Conservation (phyloP, 2,329 filamentous ascomycete species). For the Hymenoscyphus fructigenus region DNA sequence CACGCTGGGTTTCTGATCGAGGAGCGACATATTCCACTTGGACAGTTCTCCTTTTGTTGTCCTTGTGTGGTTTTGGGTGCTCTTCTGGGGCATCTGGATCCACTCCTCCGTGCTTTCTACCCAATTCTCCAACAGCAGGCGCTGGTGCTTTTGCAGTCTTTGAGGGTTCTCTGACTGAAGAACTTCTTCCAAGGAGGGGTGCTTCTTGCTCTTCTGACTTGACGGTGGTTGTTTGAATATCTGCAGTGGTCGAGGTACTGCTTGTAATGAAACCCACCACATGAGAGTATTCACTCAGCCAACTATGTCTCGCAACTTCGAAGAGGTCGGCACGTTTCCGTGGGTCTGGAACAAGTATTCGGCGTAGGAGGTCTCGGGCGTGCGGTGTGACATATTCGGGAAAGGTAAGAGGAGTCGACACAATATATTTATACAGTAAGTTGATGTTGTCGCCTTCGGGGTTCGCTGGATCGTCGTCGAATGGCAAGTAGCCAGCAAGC, state of each 20-base stretch:
- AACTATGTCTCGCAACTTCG: constrained; percentile 95
- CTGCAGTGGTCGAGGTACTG: constrained; percentile 81
- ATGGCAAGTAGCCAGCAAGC: constrained; percentile 95
- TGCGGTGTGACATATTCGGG: constrained; percentile 98
- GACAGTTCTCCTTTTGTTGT: constrained; percentile 89
- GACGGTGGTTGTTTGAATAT: constrained; percentile 79
- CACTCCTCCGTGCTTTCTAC: constrained; percentile 71
- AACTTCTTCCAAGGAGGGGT: constrained; percentile 73
- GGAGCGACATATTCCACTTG: constrained; percentile 98
- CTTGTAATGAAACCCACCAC: constrained; percentile 97
- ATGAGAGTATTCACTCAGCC: constrained; percentile 95
- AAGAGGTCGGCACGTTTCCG: constrained; percentile 94
- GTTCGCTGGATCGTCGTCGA: constrained; percentile 97
- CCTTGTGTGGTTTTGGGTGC: constrained; percentile 66
- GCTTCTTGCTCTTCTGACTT: constrained; percentile 57
- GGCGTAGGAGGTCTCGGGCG: constrained; percentile 84
- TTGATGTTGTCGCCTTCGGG: constrained; percentile 99
- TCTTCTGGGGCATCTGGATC: constrained; percentile 64
- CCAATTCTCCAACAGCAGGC: constrained; percentile 59
- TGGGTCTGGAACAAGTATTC: constrained; percentile 93
- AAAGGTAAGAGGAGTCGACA: constrained; percentile 93
- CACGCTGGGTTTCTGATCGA: constrained; percentile 78
- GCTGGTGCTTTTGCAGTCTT: constrained; percentile 60
- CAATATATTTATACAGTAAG: constrained; percentile 97
- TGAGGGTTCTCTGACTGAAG: constrained; percentile 84